A percentile compares a stretch with the other conserved stretches of the same genome.
These are phyloP conservation scores for Dactylella cylindrospora DNA, from an alignment of 2,329 filamentous ascomycete genomes.

Conservation along the genomic window DNA sequence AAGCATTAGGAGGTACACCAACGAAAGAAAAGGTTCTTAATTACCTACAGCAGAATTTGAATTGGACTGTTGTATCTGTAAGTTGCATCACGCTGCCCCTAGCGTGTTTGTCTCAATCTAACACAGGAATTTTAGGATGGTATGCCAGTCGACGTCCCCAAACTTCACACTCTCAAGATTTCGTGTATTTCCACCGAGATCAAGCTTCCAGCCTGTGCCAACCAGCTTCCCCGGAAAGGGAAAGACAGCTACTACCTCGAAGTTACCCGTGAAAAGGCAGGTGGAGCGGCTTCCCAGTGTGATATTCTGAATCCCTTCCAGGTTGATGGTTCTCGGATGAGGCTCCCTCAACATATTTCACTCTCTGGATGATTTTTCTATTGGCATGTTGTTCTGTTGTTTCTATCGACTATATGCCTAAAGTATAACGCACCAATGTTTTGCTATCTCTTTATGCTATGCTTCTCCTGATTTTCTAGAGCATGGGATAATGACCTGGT, in stretches of 20 bases:
- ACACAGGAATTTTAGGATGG: constrained; percentile 4
- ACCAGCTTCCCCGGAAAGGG: constrained; percentile 23
- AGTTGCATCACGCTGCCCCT: not conserved
- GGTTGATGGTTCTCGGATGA: constrained; percentile 10
- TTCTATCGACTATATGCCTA: no score
- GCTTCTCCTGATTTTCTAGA: no score
- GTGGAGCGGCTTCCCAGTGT: constrained; percentile 17
- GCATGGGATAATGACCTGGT: no score
- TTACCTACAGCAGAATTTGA: constrained; percentile 13
- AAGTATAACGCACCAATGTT: no score
- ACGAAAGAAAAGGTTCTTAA: constrained; percentile 18
- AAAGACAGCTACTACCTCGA: constrained; percentile 28
- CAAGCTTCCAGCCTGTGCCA: constrained; percentile 6
- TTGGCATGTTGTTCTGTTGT: no score
- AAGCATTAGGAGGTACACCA: constrained; percentile 1
- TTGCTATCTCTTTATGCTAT: no score
- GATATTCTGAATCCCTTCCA: constrained; percentile 20
- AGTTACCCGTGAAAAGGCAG: constrained; percentile 18
- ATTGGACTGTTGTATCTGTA: constrained; percentile 26
- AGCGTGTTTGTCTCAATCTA: not conserved
- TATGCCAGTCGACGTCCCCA: constrained; percentile 9
- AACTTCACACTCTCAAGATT: constrained; percentile 21
- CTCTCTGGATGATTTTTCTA: constrained; percentile 11
- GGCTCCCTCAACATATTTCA: constrained; percentile 14
- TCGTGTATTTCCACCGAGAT: constrained; percentile 38